Base-by-base conservation (phyloP, 257 asterid species). In the Capsicum pubescens region DNA sequence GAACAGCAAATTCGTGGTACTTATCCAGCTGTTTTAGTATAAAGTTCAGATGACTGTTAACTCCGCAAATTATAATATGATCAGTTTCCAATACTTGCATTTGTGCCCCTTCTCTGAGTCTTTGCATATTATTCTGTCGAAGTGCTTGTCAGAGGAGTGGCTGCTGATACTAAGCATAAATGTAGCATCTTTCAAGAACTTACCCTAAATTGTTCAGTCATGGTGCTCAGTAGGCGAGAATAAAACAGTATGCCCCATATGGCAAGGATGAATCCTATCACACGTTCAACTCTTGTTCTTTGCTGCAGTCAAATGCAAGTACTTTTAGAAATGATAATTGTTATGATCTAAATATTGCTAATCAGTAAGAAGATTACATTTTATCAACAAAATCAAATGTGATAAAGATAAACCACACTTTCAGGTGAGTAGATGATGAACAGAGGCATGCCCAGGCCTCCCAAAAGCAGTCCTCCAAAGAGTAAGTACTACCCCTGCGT, bases 361-460 rank as follows among this genome's bases (percentile, higher is more conserved):
- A 61, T 84, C 63, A 89, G 80, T 72, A 80, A 46, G 87, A 82
- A 77, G 59, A 84, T 87, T 71, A 84, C 84, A 66, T 84, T 63
- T 79, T 86, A 87, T 86, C 86, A 82, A 81, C 44, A 63, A 50
- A 60, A 44, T 59, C 72, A 81, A 59, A 36, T 81, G 82, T 84
- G 84, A 88, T 79, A 85, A 83, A 87, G 83, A 87, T 36, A 87
- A 88, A 84, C 86, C 95, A 85, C 90, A 96, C 99, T 93, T 90
- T 94, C 87, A 96, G 89, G 89, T 96, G 98, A 46, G 99, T 96
- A 70, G 99, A 96, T 70, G 99, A 96, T 87, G 99, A 96, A 87
- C 97, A 91, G 26, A 96, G 88, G 88, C 99, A 96, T 59, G 99
- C 99, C 99, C 99, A 96, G 74, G 99, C 99, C 91, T 96, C 98